Evolutionary conservation across 1,284 basidiomycete species (phyloP), one percentile per base, ranked within the genome.

Genomic region (Trametes polyzona): DNA sequence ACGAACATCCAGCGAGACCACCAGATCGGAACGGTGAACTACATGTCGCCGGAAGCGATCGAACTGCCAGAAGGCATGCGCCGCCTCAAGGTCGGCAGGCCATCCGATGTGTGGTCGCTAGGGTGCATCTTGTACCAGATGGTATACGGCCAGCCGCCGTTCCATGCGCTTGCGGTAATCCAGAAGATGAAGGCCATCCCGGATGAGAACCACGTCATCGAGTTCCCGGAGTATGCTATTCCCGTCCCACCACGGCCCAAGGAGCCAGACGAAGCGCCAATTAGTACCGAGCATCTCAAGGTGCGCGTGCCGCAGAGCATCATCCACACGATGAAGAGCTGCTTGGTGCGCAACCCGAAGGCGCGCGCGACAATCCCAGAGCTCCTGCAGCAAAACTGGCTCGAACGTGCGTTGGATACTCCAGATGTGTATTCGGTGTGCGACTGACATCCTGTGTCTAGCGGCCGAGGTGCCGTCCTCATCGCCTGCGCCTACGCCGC

Each of bases 121-220:
- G 96, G 96, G 0, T 98, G 95, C 72, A 99, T 99, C 66, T 81
- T 99, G 24, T 98, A 98, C 75, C 96, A 90, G 72, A 98, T 99
- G 95, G 85, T 98, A 12, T 99, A 98, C 70, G 95, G 95, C 10
- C 84, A 86, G 19, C 92, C 95, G 0, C 96, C 97, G 1, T 99
- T 99, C 78, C 88, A 94, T 39, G 86, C 90, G 62, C 82, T 96
- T 21, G 82, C 84, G 0, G 83, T 94, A 33, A 88, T 88, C 54
- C 90, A 92, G 65, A 96, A 95, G 76, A 90, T 96, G 84, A 88
- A 88, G 63, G 89, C 88, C 7, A 96, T 96, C 60, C 90, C 92
- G 4, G 90, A 95, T 72, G 75, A 79, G 7, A 74, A 77, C 4
- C 80, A 93, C 65, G 73, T 78, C 27, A 95, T 96, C 61, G 83